Evolutionary conservation across 495 filamentous ascomycete species (phyloP).

Genomic region (Trichoderma orchidacearum): DNA sequence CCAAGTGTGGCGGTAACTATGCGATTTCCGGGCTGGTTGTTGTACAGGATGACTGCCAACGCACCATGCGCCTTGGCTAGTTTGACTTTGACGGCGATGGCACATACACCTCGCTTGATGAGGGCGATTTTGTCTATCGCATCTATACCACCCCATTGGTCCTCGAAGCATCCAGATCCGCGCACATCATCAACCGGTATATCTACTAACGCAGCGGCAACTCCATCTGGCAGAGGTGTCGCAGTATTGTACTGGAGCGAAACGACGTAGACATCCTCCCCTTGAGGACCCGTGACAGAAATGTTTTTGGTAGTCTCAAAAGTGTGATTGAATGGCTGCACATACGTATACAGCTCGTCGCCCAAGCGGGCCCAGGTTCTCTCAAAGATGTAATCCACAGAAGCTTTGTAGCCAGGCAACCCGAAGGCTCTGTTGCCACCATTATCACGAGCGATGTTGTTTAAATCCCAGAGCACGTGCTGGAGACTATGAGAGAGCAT

Average conservation of each 20-base stretch:
- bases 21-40: slow-evolving; percentile 4
- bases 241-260: slow-evolving; percentile 28
- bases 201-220: slow-evolving; percentile 23
- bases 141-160: slow-evolving; percentile 18
- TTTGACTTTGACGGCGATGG: slow-evolving; percentile 15
- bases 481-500: background rate
- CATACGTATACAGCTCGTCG: slow-evolving; percentile 15
- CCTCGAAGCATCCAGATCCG: slow-evolving; percentile 18
- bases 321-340: slow-evolving; percentile 26
- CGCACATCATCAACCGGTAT: slow-evolving; percentile 16
- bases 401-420: slow-evolving; percentile 28
- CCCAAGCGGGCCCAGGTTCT: slow-evolving; percentile 11
- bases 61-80: slow-evolving; percentile 10
- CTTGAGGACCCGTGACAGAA: slow-evolving; percentile 16
- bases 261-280: slow-evolving; percentile 19
- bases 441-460: slow-evolving; percentile 25
- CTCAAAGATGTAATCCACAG: slow-evolving; percentile 26
- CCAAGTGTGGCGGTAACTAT: slow-evolving; percentile 9
- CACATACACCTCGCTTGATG: slow-evolving; percentile 23
- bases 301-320: slow-evolving; percentile 25
- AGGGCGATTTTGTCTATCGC: slow-evolving; percentile 32
- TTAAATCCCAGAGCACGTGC: background rate
- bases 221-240: slow-evolving; percentile 21
- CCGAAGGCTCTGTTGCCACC: slow-evolving; percentile 36
- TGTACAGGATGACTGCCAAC: slow-evolving; percentile 17